Evolutionary conservation across 1,139 yeast species (phyloP).

Genomic region (Geotrichum klebahnii): DNA sequence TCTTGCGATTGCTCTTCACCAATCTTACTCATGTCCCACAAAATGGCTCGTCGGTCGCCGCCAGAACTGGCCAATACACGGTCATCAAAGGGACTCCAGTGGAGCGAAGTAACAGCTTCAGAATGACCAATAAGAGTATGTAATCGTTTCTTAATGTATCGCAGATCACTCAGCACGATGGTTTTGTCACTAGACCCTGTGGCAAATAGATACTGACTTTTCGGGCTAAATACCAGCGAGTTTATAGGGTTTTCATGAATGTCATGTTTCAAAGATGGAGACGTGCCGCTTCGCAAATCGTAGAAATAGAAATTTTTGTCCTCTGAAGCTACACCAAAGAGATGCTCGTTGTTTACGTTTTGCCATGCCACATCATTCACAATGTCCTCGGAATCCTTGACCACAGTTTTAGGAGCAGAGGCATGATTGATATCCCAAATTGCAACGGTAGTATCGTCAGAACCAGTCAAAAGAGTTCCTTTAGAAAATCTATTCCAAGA

Average conservation of each 20-base stretch:
- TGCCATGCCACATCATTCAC: constrained; percentile 50
- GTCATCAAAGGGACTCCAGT: constrained; percentile 68
- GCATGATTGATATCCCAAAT: constrained; percentile 47
- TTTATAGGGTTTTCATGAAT: constrained; percentile 50
- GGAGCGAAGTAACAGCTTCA: constrained; percentile 61
- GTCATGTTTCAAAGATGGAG: constrained; percentile 29
- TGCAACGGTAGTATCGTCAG: constrained; percentile 63
- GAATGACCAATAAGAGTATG: constrained; percentile 49
- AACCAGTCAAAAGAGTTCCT: constrained; percentile 56
- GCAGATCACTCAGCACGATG: constrained; percentile 64
- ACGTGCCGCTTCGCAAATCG: constrained; percentile 43
- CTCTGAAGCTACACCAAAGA: constrained; percentile 72
- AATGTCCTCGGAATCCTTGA: constrained; percentile 31
- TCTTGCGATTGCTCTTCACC: constrained; percentile 44
- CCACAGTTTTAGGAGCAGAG: constrained; percentile 28
- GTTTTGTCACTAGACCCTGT: constrained; percentile 65
- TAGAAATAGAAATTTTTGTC: constrained; percentile 63
- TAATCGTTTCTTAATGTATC: constrained; percentile 41
- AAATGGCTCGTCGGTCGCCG: constrained; percentile 63
- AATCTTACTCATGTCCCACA: constrained; percentile 59
- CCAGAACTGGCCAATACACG: constrained; percentile 67
- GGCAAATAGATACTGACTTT: constrained; percentile 53
- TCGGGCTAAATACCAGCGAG: constrained; percentile 59
- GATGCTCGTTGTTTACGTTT: constrained; percentile 38
- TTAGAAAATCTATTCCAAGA: constrained; percentile 54